Evolutionary conservation across 2,329 filamentous ascomycete species (phyloP).

Genomic region (Neurospora sp.): DNA sequence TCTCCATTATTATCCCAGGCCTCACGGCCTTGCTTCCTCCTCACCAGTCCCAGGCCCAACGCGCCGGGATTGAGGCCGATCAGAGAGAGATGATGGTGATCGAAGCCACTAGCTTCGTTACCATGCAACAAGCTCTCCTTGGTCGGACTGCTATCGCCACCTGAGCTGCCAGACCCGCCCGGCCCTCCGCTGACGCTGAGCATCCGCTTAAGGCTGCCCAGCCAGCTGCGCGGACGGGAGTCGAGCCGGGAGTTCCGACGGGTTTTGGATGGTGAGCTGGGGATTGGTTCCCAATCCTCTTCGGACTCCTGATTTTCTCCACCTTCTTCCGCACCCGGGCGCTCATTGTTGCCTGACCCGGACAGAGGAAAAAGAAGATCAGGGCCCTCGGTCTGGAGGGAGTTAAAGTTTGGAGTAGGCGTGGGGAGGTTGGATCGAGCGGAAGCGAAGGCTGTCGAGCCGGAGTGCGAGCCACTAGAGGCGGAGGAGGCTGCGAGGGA

Average conservation of each 20-base stretch:
- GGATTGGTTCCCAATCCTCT: slow-evolving; percentile 21
- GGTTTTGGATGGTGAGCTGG: slow-evolving; percentile 46
- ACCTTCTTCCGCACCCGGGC: background rate
- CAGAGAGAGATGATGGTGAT: background rate
- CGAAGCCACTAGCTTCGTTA: slow-evolving; percentile 4
- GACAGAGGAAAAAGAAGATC: slow-evolving; percentile 27
- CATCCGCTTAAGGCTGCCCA: slow-evolving; percentile 58
- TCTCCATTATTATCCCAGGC: slow-evolving; percentile 38
- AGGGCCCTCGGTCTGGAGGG: slow-evolving; percentile 44
- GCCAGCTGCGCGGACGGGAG: slow-evolving; percentile 46
- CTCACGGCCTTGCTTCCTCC: slow-evolving; percentile 44
- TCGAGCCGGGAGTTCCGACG: slow-evolving; percentile 25
- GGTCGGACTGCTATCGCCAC: slow-evolving; percentile 17
- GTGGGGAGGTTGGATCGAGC: slow-evolving; percentile 22
- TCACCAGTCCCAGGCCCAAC: slow-evolving; percentile 31
- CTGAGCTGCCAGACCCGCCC: slow-evolving; percentile 7
- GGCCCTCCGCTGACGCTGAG: slow-evolving; percentile 34
- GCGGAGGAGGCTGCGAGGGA: slow-evolving; percentile 23
- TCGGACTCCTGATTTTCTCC: slow-evolving; percentile 20
- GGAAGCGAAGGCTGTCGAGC: slow-evolving; percentile 18
- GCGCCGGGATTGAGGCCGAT: slow-evolving; percentile 18
- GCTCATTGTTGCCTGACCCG: background rate
- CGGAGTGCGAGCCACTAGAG: slow-evolving; percentile 4
- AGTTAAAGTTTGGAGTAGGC: slow-evolving; percentile 41
- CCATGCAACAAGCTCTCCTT: slow-evolving; percentile 25